Base-by-base conservation (phyloP, 2,329 filamentous ascomycete genomes). In the Hypoxylon sp. region DNA sequence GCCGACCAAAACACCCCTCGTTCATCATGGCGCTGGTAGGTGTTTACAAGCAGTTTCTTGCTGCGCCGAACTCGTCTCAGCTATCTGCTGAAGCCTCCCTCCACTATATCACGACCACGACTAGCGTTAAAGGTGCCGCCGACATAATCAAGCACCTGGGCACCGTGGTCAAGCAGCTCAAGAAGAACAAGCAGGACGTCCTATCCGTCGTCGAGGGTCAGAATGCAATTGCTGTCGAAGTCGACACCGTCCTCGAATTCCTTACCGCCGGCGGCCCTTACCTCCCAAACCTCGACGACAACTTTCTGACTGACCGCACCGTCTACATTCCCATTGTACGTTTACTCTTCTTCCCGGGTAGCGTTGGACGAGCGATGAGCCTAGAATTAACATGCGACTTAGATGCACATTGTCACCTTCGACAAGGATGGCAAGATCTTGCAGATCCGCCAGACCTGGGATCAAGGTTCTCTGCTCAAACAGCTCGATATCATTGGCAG, bases 401-500 rank as follows among this genome's bases (percentile, higher is more conserved):
- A 95, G 91, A 84, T 88, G 68, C 95, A 99, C 79, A 88, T 98
- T 64, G 93, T 99, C 65, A 85, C 86, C 55, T 97, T 97, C 76
- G 85, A 96, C 74, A 73, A 76, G 64, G 76, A 88, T 42, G 85
- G 87, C 73, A 92, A 91, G 78, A 97, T 99, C 72, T 75, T 83
- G 58, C 91, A 95, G 74, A 90, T 98, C 64, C 90, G 94, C 67
- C 86, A 94, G 67, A 91, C 89, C 74, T 99, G 95, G 95, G 95
- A 99, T 74, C 95, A 99, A 76, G 93, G 88, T 60, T 89, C 92
- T 50, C 84, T 99, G 35, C 84, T 99, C 66, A 98, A 95, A 79
- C 89, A 96, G 75, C 84, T 97, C 63, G 93, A 97, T 62, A 88
- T 97, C 54, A 98, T 99, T 75, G 94, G 95, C 69, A 89, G 88